Percentiles rank a stretch among this genome's conserved stretches.
These are phyloP conservation scores for Tetrapisispora fleetii DNA, from an alignment of 805 yeast genomes.

Conservation along the genomic window DNA sequence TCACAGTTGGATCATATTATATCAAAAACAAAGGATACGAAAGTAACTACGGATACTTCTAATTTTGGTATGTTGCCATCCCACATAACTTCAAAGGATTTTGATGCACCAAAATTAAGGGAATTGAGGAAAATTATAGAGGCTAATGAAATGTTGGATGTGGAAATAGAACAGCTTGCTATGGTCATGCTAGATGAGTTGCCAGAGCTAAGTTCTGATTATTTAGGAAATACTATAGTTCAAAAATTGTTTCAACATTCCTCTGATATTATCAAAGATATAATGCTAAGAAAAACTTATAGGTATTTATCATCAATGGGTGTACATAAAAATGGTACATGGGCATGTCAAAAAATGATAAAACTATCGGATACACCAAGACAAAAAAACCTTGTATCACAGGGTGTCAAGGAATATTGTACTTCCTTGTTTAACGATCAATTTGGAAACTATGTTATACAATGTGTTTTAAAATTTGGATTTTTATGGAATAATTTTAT, in stretches of 20 bases:
- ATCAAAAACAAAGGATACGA: slow-evolving; percentile 34
- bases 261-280: slow-evolving; percentile 60
- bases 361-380: slow-evolving; percentile 55
- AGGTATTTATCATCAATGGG: slow-evolving; percentile 86
- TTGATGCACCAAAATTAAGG: slow-evolving; percentile 80
- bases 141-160: slow-evolving; percentile 38
- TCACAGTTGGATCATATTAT: slow-evolving; percentile 36
- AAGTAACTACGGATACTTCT: slow-evolving; percentile 36
- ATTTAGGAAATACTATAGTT: slow-evolving; percentile 89
- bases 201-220: slow-evolving; percentile 86
- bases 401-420: slow-evolving; percentile 67
- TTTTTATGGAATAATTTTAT: slow-evolving; percentile 84
- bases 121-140: slow-evolving; percentile 75
- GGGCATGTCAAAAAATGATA: slow-evolving; percentile 97
- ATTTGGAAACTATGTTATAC: slow-evolving; percentile 93
- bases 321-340: slow-evolving; percentile 94
- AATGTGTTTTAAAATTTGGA: slow-evolving; percentile 86
- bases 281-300: slow-evolving; percentile 67
- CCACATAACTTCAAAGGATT: slow-evolving; percentile 52
- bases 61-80: slow-evolving; percentile 73
- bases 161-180: slow-evolving; percentile 73
- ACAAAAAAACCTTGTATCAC: slow-evolving; percentile 56
- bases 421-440: slow-evolving; percentile 87
- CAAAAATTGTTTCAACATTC: slow-evolving; percentile 77
- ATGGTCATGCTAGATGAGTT: slow-evolving; percentile 78